phyloP scores from a whole-genome alignment of 306 rosid genomes.

The Canavalia gladiata region DNA sequence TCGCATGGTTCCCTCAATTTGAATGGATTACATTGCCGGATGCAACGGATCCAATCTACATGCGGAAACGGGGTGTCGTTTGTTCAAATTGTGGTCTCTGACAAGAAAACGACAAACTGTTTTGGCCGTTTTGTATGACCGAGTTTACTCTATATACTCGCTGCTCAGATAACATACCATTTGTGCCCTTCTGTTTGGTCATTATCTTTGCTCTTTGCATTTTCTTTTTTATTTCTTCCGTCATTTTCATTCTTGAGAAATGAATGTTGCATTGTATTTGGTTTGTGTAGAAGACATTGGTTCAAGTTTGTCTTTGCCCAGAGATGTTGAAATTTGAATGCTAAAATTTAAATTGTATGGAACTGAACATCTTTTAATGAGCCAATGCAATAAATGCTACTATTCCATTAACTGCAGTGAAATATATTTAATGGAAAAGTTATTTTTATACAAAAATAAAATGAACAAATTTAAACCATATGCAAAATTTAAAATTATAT shows the following conservation, averaged over 20 bases:
- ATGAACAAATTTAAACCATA: no score
- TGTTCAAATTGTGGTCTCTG: slow-evolving; percentile 37
- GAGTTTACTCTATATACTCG: not conserved
- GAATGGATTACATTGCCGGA: not conserved
- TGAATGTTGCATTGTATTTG: not conserved
- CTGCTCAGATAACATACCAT: not conserved
- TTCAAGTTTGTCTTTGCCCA: not conserved
- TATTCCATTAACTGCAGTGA: not conserved
- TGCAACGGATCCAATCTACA: not conserved
- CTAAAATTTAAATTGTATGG: not conserved
- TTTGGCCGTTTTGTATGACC: slow-evolving; percentile 33
- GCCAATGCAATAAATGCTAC: not conserved
- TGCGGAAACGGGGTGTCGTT: not conserved
- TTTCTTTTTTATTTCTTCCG: not conserved
- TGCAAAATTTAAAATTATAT: no score
- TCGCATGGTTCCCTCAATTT: not conserved
- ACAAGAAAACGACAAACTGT: slow-evolving; percentile 67
- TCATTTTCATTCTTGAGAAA: not conserved
- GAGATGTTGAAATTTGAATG: slow-evolving; percentile 1
- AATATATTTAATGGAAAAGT: no score
- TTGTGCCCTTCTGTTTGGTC: slow-evolving; percentile 47
- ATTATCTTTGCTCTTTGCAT: slow-evolving; percentile 30
- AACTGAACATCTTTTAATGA: not conserved
- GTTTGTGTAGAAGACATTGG: not conserved
- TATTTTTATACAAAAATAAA: no score